Percentiles rank a stretch among this genome's conserved stretches.
Evolutionary conservation across 129 eudicot species (phyloP).

Genomic region (Silybum marianum): DNA sequence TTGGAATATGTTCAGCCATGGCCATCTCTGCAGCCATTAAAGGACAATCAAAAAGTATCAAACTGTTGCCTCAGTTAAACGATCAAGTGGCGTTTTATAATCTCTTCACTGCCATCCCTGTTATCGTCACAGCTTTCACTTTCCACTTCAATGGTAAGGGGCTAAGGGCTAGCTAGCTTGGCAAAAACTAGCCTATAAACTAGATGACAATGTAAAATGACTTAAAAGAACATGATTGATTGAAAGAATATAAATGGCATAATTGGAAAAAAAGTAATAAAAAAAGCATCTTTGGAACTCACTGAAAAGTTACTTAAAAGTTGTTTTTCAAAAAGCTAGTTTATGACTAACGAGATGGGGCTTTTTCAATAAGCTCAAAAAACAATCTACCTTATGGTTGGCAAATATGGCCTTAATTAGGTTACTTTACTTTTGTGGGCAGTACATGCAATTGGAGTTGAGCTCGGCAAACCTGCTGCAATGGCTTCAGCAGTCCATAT

Average conservation of each 20-base stretch:
- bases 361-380: not conserved
- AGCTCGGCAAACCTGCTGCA: slow-evolving; percentile 71
- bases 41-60: slow-evolving; percentile 63
- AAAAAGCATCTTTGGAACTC: too few species aligned
- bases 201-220: not conserved
- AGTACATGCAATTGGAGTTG: slow-evolving; percentile 89
- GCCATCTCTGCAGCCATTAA: slow-evolving; percentile 63
- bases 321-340: not conserved
- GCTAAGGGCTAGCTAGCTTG: slow-evolving; percentile 39
- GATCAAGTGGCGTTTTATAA: slow-evolving; percentile 66
- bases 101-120: slow-evolving; percentile 91
- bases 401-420: not conserved
- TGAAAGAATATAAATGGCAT: too few species aligned
- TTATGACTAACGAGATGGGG: not conserved
- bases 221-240: not conserved
- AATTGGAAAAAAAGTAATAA: too few species aligned
- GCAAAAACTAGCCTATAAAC: not conserved
- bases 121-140: slow-evolving; percentile 95
- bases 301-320: too few species aligned
- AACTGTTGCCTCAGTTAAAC: slow-evolving; percentile 63
- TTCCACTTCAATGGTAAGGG: slow-evolving; percentile 88
- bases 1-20: slow-evolving; percentile 83
- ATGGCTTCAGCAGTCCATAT: slow-evolving; percentile 83
- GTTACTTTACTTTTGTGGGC: slow-evolving; percentile 21
- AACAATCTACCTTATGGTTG: not conserved